These are phyloP conservation scores for Salix suchowensis DNA, from an alignment of 345 rosid species.

Conservation along the genomic window DNA sequence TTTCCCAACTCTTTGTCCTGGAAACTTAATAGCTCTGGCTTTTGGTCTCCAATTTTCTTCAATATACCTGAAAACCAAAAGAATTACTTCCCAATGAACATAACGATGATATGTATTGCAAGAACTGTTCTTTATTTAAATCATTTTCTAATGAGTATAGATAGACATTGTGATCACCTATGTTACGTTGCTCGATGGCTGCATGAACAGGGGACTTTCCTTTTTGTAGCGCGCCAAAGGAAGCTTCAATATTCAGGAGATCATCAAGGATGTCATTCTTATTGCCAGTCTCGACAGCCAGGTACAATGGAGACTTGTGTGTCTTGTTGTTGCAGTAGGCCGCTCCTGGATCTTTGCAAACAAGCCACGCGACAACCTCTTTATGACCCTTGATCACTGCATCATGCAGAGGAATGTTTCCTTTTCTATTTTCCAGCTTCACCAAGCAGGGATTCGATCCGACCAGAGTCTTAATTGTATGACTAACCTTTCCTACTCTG, in stretches of 20 bases:
- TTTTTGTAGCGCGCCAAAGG: background rate
- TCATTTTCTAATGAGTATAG: background rate
- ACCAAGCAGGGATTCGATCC: background rate
- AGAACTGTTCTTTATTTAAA: background rate
- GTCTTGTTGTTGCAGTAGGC: background rate
- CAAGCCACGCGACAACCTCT: background rate
- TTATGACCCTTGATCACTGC: background rate
- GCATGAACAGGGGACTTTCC: background rate
- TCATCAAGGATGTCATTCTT: background rate
- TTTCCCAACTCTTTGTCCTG: conserved; percentile 17
- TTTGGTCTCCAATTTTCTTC: background rate
- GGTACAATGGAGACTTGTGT: background rate
- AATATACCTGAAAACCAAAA: conserved; percentile 11
- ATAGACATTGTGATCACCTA: background rate
- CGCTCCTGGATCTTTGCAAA: background rate
- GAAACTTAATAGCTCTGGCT: conserved; percentile 9
- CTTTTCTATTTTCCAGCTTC: background rate
- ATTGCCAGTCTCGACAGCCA: background rate
- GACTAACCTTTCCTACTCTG: background rate
- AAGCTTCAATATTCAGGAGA: background rate
- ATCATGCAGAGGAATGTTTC: conserved; percentile 3
- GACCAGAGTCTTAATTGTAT: background rate
- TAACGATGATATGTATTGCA: background rate
- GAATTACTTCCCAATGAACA: background rate
- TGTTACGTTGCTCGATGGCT: background rate